A percentile compares a stretch with the other conserved stretches of the same genome.
Conservation (phyloP, 805 yeast species). For the Teunomyces kruisii region DNA sequence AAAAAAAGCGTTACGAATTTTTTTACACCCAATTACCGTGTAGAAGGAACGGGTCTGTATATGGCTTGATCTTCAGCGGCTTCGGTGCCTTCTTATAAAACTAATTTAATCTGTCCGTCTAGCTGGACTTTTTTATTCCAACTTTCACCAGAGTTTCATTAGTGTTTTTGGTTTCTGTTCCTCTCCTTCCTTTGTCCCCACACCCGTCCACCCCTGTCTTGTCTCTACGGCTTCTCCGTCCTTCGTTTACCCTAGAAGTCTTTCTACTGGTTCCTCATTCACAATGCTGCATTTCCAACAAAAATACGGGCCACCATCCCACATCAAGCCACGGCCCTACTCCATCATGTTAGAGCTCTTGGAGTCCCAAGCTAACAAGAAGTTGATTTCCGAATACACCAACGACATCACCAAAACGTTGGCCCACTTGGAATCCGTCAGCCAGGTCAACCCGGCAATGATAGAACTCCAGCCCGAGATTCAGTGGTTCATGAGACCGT, state of each 20-base stretch:
- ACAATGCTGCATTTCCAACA: conserved; percentile 4
- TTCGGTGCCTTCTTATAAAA: conserved; percentile 9
- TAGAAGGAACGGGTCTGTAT: conserved; percentile 5
- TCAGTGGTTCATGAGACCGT: conserved; percentile 51
- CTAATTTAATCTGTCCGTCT: conserved; percentile 3
- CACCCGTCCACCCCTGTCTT: not conserved
- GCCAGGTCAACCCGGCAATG: conserved; percentile 51
- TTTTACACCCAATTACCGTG: conserved; percentile 3
- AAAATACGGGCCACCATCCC: conserved; percentile 28
- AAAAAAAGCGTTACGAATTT: conserved; percentile 2
- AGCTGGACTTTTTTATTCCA: not conserved
- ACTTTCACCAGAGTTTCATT: not conserved
- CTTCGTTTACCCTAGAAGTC: not conserved
- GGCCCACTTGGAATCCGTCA: conserved; percentile 39
- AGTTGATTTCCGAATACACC: conserved; percentile 43
- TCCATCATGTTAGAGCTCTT: conserved; percentile 45
- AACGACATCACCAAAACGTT: conserved; percentile 37
- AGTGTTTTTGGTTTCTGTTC: conserved; percentile 3
- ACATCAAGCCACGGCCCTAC: conserved; percentile 33
- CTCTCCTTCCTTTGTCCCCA: not conserved
- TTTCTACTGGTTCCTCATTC: not conserved
- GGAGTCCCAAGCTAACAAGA: conserved; percentile 47
- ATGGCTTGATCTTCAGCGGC: conserved; percentile 1
- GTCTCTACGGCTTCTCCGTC: not conserved
- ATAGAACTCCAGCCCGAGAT: conserved; percentile 47